Percentiles rank a stretch among this genome's conserved stretches.
phyloP scores from a whole-genome alignment of 1,284 basidiomycete species.

The Mycosarcoma mackinlayi region DNA sequence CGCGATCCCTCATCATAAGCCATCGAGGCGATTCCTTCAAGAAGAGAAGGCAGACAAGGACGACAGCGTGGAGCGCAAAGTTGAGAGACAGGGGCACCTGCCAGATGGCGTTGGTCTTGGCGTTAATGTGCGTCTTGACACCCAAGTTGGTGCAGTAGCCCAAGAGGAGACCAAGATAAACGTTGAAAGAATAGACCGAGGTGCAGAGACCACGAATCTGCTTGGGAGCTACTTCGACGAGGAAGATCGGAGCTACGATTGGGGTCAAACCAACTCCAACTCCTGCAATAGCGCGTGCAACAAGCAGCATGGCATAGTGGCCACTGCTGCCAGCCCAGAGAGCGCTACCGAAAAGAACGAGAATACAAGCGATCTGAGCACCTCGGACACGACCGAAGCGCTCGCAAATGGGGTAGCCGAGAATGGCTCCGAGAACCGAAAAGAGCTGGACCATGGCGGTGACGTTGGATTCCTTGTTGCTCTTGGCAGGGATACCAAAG shows the following conservation, averaged over 20 bases:
- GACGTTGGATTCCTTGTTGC: conserved; percentile 44
- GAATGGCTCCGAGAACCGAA: conserved; percentile 42
- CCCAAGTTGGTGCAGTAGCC: conserved; percentile 37
- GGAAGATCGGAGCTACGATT: conserved; percentile 43
- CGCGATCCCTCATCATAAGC: conserved; percentile 77
- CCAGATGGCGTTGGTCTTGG: conserved; percentile 30
- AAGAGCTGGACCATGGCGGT: conserved; percentile 52
- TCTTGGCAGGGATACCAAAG: conserved; percentile 28
- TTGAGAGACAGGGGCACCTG: conserved; percentile 38
- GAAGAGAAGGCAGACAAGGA: conserved; percentile 70
- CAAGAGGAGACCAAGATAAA: conserved; percentile 32
- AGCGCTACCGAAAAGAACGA: conserved; percentile 35
- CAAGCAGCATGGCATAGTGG: conserved; percentile 38
- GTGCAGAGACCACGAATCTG: conserved; percentile 54
- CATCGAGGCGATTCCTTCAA: conserved; percentile 83
- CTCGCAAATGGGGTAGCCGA: conserved; percentile 43
- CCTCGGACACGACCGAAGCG: conserved; percentile 37
- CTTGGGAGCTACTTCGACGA: conserved; percentile 37
- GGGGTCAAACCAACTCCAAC: conserved; percentile 40
- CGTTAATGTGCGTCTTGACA: conserved; percentile 26
- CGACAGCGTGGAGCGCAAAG: conserved; percentile 60
- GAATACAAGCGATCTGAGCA: conserved; percentile 33
- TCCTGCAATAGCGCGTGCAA: conserved; percentile 33
- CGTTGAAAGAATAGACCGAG: conserved; percentile 41
- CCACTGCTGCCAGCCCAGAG: conserved; percentile 36